phyloP scores from a whole-genome alignment of 768 basidiomycete genomes.

The Phanerochaete sordida region DNA sequence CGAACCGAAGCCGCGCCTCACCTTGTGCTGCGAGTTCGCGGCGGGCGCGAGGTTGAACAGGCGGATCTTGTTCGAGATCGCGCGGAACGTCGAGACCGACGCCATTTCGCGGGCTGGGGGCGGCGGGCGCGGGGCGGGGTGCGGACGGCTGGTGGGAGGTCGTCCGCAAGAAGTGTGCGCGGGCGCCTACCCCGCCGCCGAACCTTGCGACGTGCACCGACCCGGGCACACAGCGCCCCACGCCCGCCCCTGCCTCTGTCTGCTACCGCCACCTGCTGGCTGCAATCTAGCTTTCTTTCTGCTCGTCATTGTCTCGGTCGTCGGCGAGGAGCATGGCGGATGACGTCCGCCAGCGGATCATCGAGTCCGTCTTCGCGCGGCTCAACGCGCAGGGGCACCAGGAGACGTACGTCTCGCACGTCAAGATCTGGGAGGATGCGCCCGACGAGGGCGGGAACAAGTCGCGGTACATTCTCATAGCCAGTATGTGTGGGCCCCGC shows the following conservation, averaged over 20 bases:
- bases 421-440: slow-evolving; percentile 93
- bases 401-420: slow-evolving; percentile 81
- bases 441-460: slow-evolving; percentile 70
- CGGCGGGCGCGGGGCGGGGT: neutral
- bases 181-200: neutral
- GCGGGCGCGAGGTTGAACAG: slow-evolving; percentile 77
- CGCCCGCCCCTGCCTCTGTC: neutral
- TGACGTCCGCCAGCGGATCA: slow-evolving; percentile 66
- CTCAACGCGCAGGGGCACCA: slow-evolving; percentile 61
- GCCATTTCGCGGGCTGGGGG: slow-evolving; percentile 29
- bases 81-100: slow-evolving; percentile 29
- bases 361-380: slow-evolving; percentile 78
- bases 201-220: neutral
- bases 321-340: slow-evolving; percentile 30
- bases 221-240: neutral
- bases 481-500: slow-evolving; percentile 58
- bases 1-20: slow-evolving; percentile 25
- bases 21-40: slow-evolving; percentile 64
- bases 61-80: slow-evolving; percentile 42
- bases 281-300: neutral
- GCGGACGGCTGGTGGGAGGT: neutral
- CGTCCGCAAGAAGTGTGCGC: slow-evolving; percentile 1
- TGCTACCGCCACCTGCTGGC: too few relatives aligned
- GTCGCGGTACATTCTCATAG: slow-evolving; percentile 86
- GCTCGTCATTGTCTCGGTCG: neutral